Conservation (phyloP, 768 basidiomycete genomes). For the Candolleomyces aberdarensis region DNA sequence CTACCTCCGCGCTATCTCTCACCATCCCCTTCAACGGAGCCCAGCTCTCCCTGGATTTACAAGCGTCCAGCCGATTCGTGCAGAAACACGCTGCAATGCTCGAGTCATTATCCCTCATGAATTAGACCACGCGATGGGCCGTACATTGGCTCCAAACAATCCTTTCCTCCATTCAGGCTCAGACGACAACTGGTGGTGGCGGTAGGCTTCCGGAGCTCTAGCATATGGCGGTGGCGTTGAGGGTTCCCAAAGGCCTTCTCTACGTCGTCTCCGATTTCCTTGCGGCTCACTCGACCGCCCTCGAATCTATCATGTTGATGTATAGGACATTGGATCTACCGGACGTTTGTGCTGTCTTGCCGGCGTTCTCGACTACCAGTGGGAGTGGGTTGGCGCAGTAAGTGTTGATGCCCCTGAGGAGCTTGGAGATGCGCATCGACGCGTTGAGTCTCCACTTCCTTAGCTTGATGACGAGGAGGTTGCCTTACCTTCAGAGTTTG, state of each 20-base stretch:
- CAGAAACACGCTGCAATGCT: slow-evolving; percentile 31
- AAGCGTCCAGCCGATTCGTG: slow-evolving; percentile 33
- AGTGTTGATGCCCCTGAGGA: too few species aligned
- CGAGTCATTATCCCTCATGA: slow-evolving; percentile 33
- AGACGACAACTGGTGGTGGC: not conserved
- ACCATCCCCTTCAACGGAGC: slow-evolving; percentile 44
- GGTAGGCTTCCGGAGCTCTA: slow-evolving; percentile 27
- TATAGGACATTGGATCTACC: slow-evolving; percentile 29
- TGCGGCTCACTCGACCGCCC: slow-evolving; percentile 21
- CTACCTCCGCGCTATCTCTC: slow-evolving; percentile 33
- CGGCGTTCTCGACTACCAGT: too few species aligned
- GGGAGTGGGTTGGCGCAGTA: too few species aligned
- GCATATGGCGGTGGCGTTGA: slow-evolving; percentile 31
- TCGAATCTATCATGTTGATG: slow-evolving; percentile 32
- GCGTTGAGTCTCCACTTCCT: not conserved
- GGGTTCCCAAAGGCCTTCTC: slow-evolving; percentile 34
- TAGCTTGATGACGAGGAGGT: too few species aligned
- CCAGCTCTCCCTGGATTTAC: slow-evolving; percentile 32
- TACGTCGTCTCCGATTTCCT: slow-evolving; percentile 28
- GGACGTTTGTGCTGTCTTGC: slow-evolving; percentile 20
- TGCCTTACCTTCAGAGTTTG: too few species aligned
- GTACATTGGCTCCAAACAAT: slow-evolving; percentile 39
- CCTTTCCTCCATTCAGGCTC: slow-evolving; percentile 21
- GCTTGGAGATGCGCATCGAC: too few species aligned
- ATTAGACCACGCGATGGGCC: slow-evolving; percentile 27